These are phyloP conservation scores for Gossypioides kirkii DNA, from an alignment of 345 rosid genomes.

Conservation along the genomic window DNA sequence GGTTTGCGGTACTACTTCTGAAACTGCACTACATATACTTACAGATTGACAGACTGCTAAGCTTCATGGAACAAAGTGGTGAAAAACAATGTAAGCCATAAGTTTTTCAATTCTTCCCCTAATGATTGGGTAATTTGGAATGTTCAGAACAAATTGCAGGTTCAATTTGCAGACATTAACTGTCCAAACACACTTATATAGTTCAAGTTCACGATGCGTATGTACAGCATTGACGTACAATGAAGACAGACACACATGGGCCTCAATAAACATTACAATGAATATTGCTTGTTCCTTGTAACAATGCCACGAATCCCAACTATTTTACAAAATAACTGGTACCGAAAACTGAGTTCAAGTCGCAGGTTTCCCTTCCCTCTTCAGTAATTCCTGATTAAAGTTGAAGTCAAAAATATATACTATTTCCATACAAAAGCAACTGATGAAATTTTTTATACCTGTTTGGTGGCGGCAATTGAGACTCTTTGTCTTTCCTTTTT, in stretches of 20 bases:
- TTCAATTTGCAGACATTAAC: neutral
- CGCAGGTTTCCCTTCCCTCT: slow-evolving; percentile 38
- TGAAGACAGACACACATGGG: neutral
- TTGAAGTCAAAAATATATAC: neutral
- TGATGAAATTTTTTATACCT: slow-evolving; percentile 33
- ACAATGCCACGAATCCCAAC: slow-evolving; percentile 1
- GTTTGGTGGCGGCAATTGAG: slow-evolving; percentile 52
- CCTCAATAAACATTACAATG: neutral
- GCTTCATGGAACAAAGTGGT: too few species aligned
- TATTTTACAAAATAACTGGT: slow-evolving; percentile 21
- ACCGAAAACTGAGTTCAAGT: slow-evolving; percentile 26
- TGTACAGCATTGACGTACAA: neutral
- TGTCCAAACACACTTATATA: neutral
- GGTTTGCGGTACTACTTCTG: too few species aligned
- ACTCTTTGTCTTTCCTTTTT: slow-evolving; percentile 56
- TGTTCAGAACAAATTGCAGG: too few species aligned
- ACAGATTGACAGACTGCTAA: too few species aligned
- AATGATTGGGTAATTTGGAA: too few species aligned
- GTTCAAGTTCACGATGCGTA: neutral
- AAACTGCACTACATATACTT: too few species aligned
- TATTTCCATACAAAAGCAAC: neutral
- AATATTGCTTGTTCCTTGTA: neutral
- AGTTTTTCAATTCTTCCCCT: too few species aligned
- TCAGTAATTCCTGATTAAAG: slow-evolving; percentile 41
- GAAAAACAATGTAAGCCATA: too few species aligned